phyloP scores from a whole-genome alignment of 2,329 filamentous ascomycete genomes.

The Sordariomycetes sp. region DNA sequence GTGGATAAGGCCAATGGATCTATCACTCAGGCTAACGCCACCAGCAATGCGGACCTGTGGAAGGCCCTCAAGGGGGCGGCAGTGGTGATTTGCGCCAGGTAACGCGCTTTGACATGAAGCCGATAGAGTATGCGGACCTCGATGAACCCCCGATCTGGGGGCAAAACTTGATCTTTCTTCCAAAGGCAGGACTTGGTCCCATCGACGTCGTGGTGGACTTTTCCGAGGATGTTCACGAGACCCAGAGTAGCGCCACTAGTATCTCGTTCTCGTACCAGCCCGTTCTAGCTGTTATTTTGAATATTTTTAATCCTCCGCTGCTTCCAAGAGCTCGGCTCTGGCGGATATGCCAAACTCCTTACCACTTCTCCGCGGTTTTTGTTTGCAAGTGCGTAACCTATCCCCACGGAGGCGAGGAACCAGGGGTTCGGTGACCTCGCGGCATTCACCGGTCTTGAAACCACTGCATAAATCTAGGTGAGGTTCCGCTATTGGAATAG shows the following conservation, averaged over 20 bases:
- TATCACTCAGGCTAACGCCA: not conserved
- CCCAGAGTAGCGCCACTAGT: not conserved
- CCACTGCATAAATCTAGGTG: too few relatives aligned
- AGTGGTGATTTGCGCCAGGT: not conserved
- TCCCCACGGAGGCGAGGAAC: too few relatives aligned
- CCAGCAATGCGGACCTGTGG: not conserved
- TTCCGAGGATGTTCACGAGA: not conserved
- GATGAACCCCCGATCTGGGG: not conserved
- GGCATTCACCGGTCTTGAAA: too few relatives aligned
- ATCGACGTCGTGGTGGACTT: not conserved
- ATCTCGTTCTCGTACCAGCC: not conserved
- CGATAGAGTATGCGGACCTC: not conserved
- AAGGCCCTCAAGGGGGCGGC: not conserved
- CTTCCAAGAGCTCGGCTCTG: too few relatives aligned
- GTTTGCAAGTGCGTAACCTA: too few relatives aligned
- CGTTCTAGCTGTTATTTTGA: not conserved
- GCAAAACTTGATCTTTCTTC: not conserved
- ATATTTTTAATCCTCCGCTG: too few relatives aligned
- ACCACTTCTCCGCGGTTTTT: too few relatives aligned
- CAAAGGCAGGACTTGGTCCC: not conserved
- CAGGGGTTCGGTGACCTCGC: too few relatives aligned
- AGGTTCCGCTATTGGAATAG: too few relatives aligned
- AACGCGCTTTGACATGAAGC: not conserved
- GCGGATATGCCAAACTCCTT: too few relatives aligned
- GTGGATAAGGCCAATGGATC: too few relatives aligned